Percentiles rank a stretch among this genome's conserved stretches.
These are phyloP conservation scores for Agapanthus africanus DNA, from an alignment of 106 monocot genomes.

Conservation along the genomic window DNA sequence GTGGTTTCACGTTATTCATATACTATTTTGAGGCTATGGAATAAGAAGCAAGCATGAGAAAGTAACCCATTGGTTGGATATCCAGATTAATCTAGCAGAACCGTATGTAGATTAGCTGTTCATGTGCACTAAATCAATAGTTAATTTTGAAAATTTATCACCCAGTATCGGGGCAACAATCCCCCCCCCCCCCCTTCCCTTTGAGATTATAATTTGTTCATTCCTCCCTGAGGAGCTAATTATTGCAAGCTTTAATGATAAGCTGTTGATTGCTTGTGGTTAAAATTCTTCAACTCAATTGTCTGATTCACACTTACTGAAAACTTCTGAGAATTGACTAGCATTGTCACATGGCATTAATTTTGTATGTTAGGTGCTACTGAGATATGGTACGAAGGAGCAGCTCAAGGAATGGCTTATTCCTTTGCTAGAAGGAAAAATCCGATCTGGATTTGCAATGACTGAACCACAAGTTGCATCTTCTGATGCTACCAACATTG, in stretches of 20 bases:
- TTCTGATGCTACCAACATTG: slow-evolving; percentile 98
- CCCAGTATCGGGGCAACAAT: background rate
- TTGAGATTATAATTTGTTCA: background rate
- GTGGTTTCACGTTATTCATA: too few relatives aligned
- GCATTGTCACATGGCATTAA: background rate
- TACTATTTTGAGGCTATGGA: too few relatives aligned
- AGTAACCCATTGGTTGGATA: too few relatives aligned
- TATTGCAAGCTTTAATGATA: background rate
- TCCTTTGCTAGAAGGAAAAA: slow-evolving; percentile 86
- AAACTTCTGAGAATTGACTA: background rate
- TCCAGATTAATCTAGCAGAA: too few relatives aligned
- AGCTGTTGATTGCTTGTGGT: background rate
- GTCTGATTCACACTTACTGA: background rate
- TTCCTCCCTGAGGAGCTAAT: background rate
- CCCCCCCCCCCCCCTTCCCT: background rate
- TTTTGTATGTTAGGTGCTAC: slow-evolving; percentile 53
- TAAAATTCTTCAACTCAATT: slow-evolving; percentile 2
- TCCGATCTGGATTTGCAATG: slow-evolving; percentile 99
- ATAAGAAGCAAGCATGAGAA: too few relatives aligned
- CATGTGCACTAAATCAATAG: too few relatives aligned
- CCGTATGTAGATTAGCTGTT: too few relatives aligned
- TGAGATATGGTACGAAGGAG: slow-evolving; percentile 91
- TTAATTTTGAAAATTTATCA: too few relatives aligned
- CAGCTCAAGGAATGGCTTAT: slow-evolving; percentile 81
- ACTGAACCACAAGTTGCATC: slow-evolving; percentile 98